Evolutionary conservation across 352 stramenopile genomes (phyloP).

Genomic region (Stramenopiles sp.): DNA sequence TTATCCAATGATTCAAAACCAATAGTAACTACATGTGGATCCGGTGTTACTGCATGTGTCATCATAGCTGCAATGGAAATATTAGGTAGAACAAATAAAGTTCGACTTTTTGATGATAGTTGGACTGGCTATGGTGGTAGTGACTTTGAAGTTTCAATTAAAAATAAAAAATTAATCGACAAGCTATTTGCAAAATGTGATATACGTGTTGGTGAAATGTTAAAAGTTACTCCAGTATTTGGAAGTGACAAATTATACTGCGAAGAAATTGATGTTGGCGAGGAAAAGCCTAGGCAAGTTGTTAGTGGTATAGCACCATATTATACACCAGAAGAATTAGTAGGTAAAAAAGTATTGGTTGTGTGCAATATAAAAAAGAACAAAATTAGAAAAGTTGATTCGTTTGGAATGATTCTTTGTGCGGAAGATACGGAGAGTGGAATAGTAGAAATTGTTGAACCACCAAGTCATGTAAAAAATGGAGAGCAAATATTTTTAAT

Average conservation of each 20-base stretch:
- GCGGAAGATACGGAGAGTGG: constrained; percentile 62
- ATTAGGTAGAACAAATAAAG: not conserved
- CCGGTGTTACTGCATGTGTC: not conserved
- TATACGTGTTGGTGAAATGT: constrained; percentile 40
- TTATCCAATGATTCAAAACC: not conserved
- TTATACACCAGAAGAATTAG: constrained; percentile 81
- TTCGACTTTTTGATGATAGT: not conserved
- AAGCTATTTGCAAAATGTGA: constrained; percentile 56
- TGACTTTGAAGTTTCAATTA: no score
- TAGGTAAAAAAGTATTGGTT: constrained; percentile 77
- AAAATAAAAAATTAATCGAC: no score
- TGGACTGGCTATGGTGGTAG: not conserved
- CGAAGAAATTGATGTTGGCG: constrained; percentile 94
- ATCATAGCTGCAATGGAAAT: not conserved
- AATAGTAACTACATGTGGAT: not conserved
- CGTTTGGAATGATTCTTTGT: constrained; percentile 88
- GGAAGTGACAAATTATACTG: constrained; percentile 70
- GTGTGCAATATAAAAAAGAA: constrained; percentile 92
- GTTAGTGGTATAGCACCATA: constrained; percentile 78
- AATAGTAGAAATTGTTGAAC: constrained; percentile 80
- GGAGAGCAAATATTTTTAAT: constrained; percentile 74
- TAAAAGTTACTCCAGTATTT: not conserved
- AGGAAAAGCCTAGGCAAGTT: constrained; percentile 74
- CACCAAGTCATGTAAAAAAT: constrained; percentile 60
- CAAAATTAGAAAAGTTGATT: constrained; percentile 88